Percentiles rank a stretch among this genome's conserved stretches.
These are phyloP conservation scores for Monilinia vaccinii-corymbosi DNA, from an alignment of 2,329 filamentous ascomycete genomes.

Conservation along the genomic window DNA sequence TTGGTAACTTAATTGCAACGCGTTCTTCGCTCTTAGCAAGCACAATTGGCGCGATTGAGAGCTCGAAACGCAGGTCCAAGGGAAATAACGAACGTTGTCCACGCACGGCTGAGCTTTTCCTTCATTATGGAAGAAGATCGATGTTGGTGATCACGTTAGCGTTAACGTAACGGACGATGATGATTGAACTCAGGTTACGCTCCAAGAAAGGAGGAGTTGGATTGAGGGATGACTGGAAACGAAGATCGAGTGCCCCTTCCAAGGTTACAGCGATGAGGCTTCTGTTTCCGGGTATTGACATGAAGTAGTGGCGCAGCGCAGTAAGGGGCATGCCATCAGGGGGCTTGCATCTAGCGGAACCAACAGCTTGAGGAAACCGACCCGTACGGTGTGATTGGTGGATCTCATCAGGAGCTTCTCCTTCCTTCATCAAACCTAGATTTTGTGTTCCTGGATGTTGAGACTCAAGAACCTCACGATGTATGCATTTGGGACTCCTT, in stretches of 20 bases:
- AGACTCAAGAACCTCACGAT: neutral
- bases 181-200: neutral
- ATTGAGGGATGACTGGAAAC: neutral
- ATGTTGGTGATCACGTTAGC: neutral
- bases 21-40: neutral
- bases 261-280: neutral
- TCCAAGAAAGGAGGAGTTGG: neutral
- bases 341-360: neutral
- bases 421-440: neutral
- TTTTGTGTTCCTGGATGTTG: neutral
- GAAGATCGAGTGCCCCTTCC: neutral
- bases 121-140: neutral
- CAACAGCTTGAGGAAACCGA: too few species aligned
- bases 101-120: neutral
- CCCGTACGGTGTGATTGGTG: neutral
- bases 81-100: conserved; percentile 6
- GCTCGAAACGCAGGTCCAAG: conserved; percentile 4
- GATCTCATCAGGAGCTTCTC: neutral
- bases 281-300: neutral
- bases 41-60: conserved; percentile 9
- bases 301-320: neutral
- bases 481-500: neutral
- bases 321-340: neutral
- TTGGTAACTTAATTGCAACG: too few species aligned
- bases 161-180: too few species aligned